These are phyloP conservation scores for Parasarocladium wereldwijsianum DNA, from an alignment of 2,329 filamentous ascomycete species.

Conservation along the genomic window DNA sequence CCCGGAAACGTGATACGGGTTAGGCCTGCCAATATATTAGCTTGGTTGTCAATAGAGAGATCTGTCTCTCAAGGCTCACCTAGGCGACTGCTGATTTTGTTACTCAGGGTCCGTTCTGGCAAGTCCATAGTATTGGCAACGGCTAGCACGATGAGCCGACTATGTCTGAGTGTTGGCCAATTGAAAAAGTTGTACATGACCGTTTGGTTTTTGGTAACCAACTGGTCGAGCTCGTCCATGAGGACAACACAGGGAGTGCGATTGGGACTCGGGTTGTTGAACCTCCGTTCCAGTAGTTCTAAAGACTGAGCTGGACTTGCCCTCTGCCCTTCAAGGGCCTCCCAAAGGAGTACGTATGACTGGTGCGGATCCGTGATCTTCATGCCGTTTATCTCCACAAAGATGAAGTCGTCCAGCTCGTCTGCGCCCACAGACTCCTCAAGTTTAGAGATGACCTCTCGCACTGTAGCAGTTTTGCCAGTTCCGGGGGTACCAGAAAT, in stretches of 20 bases:
- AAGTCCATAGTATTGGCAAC: slow-evolving; percentile 99
- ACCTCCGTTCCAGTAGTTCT: slow-evolving; percentile 82
- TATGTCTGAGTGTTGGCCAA: slow-evolving; percentile 87
- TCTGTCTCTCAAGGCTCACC: slow-evolving; percentile 21
- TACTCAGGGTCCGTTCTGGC: slow-evolving; percentile 87
- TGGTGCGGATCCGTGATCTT: slow-evolving; percentile 98
- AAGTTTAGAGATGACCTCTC: slow-evolving; percentile 80
- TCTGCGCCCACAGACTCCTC: slow-evolving; percentile 79
- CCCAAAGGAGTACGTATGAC: slow-evolving; percentile 89
- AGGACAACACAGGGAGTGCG: slow-evolving; percentile 90
- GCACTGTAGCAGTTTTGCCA: slow-evolving; percentile 92
- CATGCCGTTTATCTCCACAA: slow-evolving; percentile 99
- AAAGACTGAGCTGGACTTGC: slow-evolving; percentile 86
- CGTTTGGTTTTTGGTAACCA: slow-evolving; percentile 96
- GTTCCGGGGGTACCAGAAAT: slow-evolving; percentile 98
- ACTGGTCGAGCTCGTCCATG: slow-evolving; percentile 96
- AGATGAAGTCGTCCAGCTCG: slow-evolving; percentile 95
- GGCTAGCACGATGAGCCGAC: slow-evolving; percentile 84
- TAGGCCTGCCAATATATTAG: slow-evolving; percentile 33
- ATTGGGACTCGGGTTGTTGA: slow-evolving; percentile 78
- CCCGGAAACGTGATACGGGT: slow-evolving; percentile 94
- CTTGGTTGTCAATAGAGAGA: background rate
- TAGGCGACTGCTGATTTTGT: slow-evolving; percentile 91
- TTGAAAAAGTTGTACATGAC: slow-evolving; percentile 99
- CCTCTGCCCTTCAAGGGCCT: slow-evolving; percentile 83